Base-by-base conservation (phyloP, 768 basidiomycete species). In the Hortiboletus flavorubellus region DNA sequence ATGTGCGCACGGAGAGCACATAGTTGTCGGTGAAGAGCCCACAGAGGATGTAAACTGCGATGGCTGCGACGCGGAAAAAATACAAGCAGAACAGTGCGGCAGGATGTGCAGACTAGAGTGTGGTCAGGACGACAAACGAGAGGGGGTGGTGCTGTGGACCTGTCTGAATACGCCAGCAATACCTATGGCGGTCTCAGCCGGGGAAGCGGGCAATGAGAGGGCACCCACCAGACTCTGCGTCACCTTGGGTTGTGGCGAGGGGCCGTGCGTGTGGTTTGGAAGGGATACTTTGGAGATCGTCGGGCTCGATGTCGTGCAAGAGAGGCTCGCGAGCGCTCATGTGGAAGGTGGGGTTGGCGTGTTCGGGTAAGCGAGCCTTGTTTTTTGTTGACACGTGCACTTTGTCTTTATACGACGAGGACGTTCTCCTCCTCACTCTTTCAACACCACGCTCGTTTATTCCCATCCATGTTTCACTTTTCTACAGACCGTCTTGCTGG, bases 41-140 rank as follows among this genome's bases (percentile, higher is more conserved):
- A 60, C 89, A 93, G n/a, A 98, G 79, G 44, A 98, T 81, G 72
- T 99, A 99, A 4, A 94, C 90, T 8, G 86, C 76, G 52, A 99
- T 83, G n/a, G 97, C 96, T 7, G 86, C 79, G 57, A 84, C 80
- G 44, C 94, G 82, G 77, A 99, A 97, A 68, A 93, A 72, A 72
- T 87, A 98, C 41, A 98, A 79, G 70, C 86, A 91, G 66, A 94
- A 83, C n/a, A 99, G 79, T 14, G 86, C 85, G 42, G 88, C 63
- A 4, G 94, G 89, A 65, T 91, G 91, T 10, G 89, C 81, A 51
- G 90, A 91, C 87, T 91, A 63, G 54, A 40, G 41, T 4, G 37
- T n/a, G 41, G 49, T 69, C 46, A 65, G 61, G 42, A 55, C 42
- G 44, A 30, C 35, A 33, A 41, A 48, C 23, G 43, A 58, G 51